Evolutionary conservation across 208 protist species (phyloP).

Genomic region (Acanthamoeba divionensis): DNA sequence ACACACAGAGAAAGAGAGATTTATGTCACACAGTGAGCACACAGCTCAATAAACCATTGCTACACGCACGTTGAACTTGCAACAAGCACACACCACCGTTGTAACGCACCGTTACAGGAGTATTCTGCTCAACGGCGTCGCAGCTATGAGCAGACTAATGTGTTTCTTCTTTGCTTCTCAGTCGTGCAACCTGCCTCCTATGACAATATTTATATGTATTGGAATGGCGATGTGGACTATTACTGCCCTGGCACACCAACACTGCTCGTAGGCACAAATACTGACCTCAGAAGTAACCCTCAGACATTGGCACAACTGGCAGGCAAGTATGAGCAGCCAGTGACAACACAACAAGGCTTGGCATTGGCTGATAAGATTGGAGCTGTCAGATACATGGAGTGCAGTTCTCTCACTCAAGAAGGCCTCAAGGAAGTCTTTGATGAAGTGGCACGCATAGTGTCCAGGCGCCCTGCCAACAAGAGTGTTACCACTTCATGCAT

Average conservation of each 20-base stretch:
- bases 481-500: too few species aligned
- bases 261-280: slow-evolving; percentile 90
- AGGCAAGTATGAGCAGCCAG: slow-evolving; percentile 70
- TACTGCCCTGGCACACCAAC: slow-evolving; percentile 80
- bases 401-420: slow-evolving; percentile 87
- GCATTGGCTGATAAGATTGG: slow-evolving; percentile 79
- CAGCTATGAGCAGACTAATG: slow-evolving; percentile 81
- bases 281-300: slow-evolving; percentile 82
- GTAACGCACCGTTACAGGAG: too few species aligned
- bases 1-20: too few species aligned
- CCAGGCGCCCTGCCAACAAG: slow-evolving; percentile 7
- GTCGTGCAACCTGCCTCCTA: slow-evolving; percentile 77
- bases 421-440: slow-evolving; percentile 84
- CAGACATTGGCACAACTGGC: slow-evolving; percentile 64
- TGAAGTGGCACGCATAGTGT: slow-evolving; percentile 71
- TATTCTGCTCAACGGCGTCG: slow-evolving; percentile 76
- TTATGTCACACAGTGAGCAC: too few species aligned
- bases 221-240: slow-evolving; percentile 81
- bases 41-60: too few species aligned
- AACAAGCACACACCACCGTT: too few species aligned
- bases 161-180: slow-evolving; percentile 85
- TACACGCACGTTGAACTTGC: too few species aligned
- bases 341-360: slow-evolving; percentile 70
- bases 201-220: slow-evolving; percentile 78
- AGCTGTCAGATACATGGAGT: slow-evolving; percentile 87